Evolutionary conservation across 306 rosid species (phyloP).

Genomic region (Vicia faba): DNA sequence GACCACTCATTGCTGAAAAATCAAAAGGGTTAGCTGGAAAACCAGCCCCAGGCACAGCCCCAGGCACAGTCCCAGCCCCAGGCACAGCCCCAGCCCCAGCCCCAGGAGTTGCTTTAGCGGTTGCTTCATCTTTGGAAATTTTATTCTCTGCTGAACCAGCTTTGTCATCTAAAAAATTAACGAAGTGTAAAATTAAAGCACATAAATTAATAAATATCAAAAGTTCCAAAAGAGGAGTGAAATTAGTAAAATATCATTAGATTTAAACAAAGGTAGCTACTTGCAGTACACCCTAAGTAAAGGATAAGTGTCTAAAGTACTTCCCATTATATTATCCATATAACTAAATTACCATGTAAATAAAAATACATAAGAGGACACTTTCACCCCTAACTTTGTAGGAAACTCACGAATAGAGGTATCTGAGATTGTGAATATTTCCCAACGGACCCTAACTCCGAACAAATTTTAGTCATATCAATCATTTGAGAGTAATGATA

Average conservation of each 20-base stretch:
- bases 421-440: too few species aligned
- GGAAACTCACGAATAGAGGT: too few species aligned
- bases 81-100: constrained; percentile 48
- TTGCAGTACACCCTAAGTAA: constrained; percentile 35
- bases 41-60: constrained; percentile 63
- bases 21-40: constrained; percentile 78
- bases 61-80: constrained; percentile 52
- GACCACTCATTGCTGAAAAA: constrained; percentile 89
- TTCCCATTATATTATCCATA: background rate
- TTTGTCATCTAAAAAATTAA: constrained; percentile 58
- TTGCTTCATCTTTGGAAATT: constrained; percentile 52
- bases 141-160: constrained; percentile 58
- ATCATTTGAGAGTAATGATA: too few species aligned
- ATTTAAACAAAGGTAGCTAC: background rate
- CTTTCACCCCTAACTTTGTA: too few species aligned
- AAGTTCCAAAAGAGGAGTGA: background rate
- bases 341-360: background rate
- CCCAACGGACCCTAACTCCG: too few species aligned
- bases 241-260: background rate
- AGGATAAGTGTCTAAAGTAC: constrained; percentile 6
- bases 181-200: constrained; percentile 28
- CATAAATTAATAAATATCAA: background rate
- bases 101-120: constrained; percentile 56
- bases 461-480: too few species aligned
- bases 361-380: too few species aligned